A percentile compares a stretch with the other conserved stretches of the same genome.
Evolutionary conservation across 192 early-diverging fungal species (phyloP).

Genomic region (Phlyctochytrium arcticum): DNA sequence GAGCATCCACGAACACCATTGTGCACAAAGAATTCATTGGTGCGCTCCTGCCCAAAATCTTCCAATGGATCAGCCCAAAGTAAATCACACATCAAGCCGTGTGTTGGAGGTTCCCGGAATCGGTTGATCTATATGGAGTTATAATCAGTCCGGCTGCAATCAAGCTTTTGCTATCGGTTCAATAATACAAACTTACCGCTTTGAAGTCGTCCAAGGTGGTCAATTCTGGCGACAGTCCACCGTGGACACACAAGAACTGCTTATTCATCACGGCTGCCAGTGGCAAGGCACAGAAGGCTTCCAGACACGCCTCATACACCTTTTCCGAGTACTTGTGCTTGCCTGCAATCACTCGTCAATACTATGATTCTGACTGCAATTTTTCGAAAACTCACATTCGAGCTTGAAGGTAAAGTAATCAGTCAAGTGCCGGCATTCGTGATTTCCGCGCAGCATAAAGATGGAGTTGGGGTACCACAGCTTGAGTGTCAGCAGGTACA

Average conservation of each 20-base stretch:
- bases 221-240: constrained; percentile 90
- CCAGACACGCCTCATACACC: constrained; percentile 88
- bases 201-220: constrained; percentile 87
- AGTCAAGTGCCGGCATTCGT: constrained; percentile 96
- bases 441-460: constrained; percentile 91
- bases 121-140: constrained; percentile 66
- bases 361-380: background rate
- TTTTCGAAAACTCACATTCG: constrained; percentile 66
- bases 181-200: constrained; percentile 29
- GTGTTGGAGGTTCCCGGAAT: constrained; percentile 88
- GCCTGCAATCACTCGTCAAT: constrained; percentile 44
- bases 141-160: background rate
- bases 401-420: constrained; percentile 97
- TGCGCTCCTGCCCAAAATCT: constrained; percentile 94
- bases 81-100: constrained; percentile 93
- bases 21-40: constrained; percentile 83
- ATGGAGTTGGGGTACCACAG: constrained; percentile 84
- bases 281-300: constrained; percentile 89
- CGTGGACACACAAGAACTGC: constrained; percentile 95
- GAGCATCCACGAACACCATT: constrained; percentile 94
- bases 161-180: background rate
- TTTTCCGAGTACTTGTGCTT: constrained; percentile 90
- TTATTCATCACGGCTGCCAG: constrained; percentile 91
- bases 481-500: constrained; percentile 89
- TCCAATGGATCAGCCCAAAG: constrained; percentile 94